Evolutionary conservation across 1,284 basidiomycete species (phyloP), one percentile per base, ranked within the genome.

Genomic region (Sporisorium reilianum): DNA sequence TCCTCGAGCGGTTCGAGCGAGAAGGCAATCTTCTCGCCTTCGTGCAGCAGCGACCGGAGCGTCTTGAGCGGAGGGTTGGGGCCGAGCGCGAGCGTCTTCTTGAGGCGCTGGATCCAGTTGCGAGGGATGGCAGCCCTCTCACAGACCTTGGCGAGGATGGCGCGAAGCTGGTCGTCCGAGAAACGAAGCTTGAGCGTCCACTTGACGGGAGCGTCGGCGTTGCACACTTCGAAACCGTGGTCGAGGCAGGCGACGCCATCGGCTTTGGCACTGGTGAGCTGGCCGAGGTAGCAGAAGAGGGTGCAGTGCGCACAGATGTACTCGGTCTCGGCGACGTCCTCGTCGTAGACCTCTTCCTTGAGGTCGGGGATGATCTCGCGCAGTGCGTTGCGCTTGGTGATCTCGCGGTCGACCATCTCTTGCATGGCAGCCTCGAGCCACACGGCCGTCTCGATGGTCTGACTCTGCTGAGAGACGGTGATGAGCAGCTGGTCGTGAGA

Each of bases 401-500:
- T 87, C 85, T 99, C 97, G 55, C 93, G 90, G 50, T 91, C 89
- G 30, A 91, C 91, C 95, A 99, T 98, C 82, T 95, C 93, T 75
- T 89, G 88, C 62, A 97, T 88, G 81, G 90, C 91, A 42, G 92
- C 90, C 36, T 59, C 61, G 40, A 74, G 57, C 96, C 96, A 98
- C 70, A 92, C 87, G 3, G 96, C 93, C 25, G 95, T 97, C 84
- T 92, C 91, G 80, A 97, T 94, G n/a, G 92, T 91, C 65, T 92
- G 90, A 6, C 94, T 95, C 85, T 97, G 93, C 80, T 95, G 91
- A 20, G 92, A 94, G 82, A 98, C 95, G 18, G 95, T 97, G 82
- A 97, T 90, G 73, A 99, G 88, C 25, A 99, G 89, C 86, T 99
- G 96, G 78, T 98, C 94, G 85, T 99, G 97, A 28, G 95, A 98